These are phyloP conservation scores for Aulographum hederae DNA, from an alignment of 2,329 filamentous ascomycete species.

Conservation along the genomic window DNA sequence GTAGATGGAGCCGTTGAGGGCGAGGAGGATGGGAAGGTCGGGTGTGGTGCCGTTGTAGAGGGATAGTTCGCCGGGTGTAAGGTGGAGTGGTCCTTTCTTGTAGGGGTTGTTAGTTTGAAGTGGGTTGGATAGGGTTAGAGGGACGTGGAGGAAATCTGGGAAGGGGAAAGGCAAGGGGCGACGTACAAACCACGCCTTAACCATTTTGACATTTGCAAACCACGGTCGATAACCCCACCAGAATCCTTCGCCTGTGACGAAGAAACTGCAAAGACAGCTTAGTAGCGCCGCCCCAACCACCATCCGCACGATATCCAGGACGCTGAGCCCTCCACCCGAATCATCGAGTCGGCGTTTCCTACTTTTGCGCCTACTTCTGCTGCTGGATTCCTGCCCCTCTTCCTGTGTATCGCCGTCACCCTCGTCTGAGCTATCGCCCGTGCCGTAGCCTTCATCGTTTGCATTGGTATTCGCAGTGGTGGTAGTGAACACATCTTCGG, in stretches of 20 bases:
- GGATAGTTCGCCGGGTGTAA: slow-evolving; percentile 59
- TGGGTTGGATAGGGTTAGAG: not conserved
- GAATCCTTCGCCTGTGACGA: slow-evolving; percentile 29
- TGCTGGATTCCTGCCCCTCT: no score
- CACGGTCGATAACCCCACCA: slow-evolving; percentile 50
- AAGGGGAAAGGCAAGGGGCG: not conserved
- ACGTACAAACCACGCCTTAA: slow-evolving; percentile 44
- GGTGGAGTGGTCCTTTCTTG: slow-evolving; percentile 40
- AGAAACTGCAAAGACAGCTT: slow-evolving; percentile 17
- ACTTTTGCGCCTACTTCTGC: no score
- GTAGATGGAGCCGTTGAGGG: slow-evolving; percentile 74
- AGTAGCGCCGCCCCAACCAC: slow-evolving; percentile 16
- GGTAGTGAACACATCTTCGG: no score
- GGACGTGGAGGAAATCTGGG: not conserved
- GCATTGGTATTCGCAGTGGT: no score
- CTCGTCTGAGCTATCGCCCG: no score
- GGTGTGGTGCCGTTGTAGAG: slow-evolving; percentile 63
- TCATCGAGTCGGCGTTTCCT: no score
- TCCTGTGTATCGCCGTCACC: no score
- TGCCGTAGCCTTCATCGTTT: no score
- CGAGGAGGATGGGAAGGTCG: slow-evolving; percentile 67
- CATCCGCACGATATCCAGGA: slow-evolving; percentile 15
- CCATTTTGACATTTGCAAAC: slow-evolving; percentile 38
- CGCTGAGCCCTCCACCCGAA: slow-evolving; percentile 3
- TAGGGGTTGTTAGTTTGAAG: slow-evolving; percentile 12